phyloP scores from a whole-genome alignment of 192 early-diverging fungal species.

The Rhizophagus prolifer region DNA sequence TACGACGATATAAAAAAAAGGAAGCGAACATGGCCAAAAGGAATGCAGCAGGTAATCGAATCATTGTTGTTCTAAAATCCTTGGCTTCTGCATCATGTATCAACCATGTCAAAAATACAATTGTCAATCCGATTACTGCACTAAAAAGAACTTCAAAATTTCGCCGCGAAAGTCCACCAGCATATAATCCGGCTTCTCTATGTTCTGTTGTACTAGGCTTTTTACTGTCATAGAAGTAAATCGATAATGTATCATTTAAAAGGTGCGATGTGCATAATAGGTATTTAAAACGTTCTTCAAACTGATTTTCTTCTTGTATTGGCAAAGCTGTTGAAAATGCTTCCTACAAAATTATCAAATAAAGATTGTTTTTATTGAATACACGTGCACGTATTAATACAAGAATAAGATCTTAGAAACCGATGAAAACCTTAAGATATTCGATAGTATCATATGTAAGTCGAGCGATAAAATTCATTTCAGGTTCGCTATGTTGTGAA shows the following conservation, averaged over 20 bases:
- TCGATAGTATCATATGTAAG: background rate
- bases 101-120: conserved; percentile 29
- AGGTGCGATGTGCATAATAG: conserved; percentile 58
- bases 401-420: background rate
- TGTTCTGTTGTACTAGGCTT: conserved; percentile 33
- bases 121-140: conserved; percentile 15
- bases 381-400: background rate
- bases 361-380: background rate
- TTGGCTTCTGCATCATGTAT: conserved; percentile 14
- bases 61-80: conserved; percentile 9
- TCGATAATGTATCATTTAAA: conserved; percentile 44
- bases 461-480: background rate
- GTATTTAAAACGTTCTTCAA: conserved; percentile 61
- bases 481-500: background rate
- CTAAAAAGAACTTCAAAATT: conserved; percentile 30
- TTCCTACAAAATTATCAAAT: conserved; percentile 38
- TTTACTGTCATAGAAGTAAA: conserved; percentile 43
- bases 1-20: conserved; percentile 41
- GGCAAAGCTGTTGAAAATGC: conserved; percentile 48
- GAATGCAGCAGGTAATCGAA: conserved; percentile 22
- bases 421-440: background rate
- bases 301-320: conserved; percentile 49
- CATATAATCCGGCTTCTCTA: conserved; percentile 24
- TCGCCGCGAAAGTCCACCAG: conserved; percentile 15
- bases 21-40: conserved; percentile 31